Conservation (phyloP, 1,284 basidiomycete genomes). For the Laetiporus sulphureus region DNA sequence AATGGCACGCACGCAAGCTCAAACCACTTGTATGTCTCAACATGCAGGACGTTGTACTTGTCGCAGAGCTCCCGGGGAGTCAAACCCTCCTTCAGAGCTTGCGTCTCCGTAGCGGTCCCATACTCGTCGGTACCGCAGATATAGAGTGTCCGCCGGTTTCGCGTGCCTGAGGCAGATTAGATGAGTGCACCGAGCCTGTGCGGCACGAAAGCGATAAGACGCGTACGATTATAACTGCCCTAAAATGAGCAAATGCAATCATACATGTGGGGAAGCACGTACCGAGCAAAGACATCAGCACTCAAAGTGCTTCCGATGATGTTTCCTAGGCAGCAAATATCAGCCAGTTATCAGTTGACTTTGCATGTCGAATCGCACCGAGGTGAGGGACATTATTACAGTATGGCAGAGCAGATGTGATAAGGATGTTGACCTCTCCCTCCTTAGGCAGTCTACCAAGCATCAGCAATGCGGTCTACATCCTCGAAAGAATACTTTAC, state of each 20-base stretch:
- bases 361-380: no score
- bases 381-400: slow-evolving; percentile 99
- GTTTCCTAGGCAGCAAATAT: slow-evolving; percentile 56
- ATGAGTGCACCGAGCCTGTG: no score
- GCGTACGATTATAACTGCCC: slow-evolving; percentile 62
- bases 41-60: slow-evolving; percentile 89
- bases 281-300: slow-evolving; percentile 96
- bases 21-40: slow-evolving; percentile 95
- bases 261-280: slow-evolving; percentile 27
- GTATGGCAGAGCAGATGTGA: slow-evolving; percentile 96
- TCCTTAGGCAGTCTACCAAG: slow-evolving; percentile 69
- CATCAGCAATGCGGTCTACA: neutral
- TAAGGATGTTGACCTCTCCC: slow-evolving; percentile 82
- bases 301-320: slow-evolving; percentile 96
- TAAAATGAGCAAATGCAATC: slow-evolving; percentile 22
- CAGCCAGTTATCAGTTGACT: no score
- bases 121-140: slow-evolving; percentile 99
- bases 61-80: slow-evolving; percentile 87
- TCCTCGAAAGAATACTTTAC: slow-evolving; percentile 14
- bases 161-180: slow-evolving; percentile 68
- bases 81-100: slow-evolving; percentile 91
- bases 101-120: slow-evolving; percentile 97
- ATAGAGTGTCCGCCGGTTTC: slow-evolving; percentile 73
- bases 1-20: slow-evolving; percentile 59
- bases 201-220: no score